phyloP scores from a whole-genome alignment of 2,329 filamentous ascomycete genomes.

The Cladosporium cucumerinum region DNA sequence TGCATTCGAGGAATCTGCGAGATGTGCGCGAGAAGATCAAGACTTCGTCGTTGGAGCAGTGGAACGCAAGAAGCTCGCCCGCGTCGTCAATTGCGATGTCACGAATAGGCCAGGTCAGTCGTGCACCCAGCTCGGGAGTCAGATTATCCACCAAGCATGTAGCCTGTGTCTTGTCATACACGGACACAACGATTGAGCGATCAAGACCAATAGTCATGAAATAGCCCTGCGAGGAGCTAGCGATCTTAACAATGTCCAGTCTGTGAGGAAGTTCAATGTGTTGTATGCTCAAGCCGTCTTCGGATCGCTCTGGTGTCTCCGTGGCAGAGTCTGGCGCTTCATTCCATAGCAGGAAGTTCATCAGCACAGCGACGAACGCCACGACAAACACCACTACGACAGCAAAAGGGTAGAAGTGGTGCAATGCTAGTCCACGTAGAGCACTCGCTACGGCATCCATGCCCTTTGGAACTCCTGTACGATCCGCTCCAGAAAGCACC shows the following conservation, averaged over 20 bases:
- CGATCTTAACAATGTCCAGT: constrained; percentile 66
- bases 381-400: constrained; percentile 61
- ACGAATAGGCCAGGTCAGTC: constrained; percentile 38
- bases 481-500: constrained; percentile 65
- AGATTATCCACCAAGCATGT: constrained; percentile 22
- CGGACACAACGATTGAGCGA: constrained; percentile 51
- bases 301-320: constrained; percentile 46
- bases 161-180: constrained; percentile 23
- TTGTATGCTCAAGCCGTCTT: constrained; percentile 57
- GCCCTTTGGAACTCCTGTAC: constrained; percentile 52
- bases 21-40: constrained; percentile 62
- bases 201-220: constrained; percentile 70
- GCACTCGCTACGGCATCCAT: constrained; percentile 54
- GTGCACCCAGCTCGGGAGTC: constrained; percentile 21
- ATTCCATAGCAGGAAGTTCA: constrained; percentile 71
- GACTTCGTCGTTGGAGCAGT: constrained; percentile 57
- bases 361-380: constrained; percentile 64
- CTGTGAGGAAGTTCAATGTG: constrained; percentile 62
- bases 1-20: constrained; percentile 54
- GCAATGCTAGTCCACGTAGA: constrained; percentile 47
- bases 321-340: constrained; percentile 47
- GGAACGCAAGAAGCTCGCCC: constrained; percentile 63
- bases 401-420: constrained; percentile 67
- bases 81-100: constrained; percentile 63
- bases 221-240: constrained; percentile 60